These are phyloP conservation scores for Populus davidiana DNA, from an alignment of 345 rosid genomes.

Conservation along the genomic window DNA sequence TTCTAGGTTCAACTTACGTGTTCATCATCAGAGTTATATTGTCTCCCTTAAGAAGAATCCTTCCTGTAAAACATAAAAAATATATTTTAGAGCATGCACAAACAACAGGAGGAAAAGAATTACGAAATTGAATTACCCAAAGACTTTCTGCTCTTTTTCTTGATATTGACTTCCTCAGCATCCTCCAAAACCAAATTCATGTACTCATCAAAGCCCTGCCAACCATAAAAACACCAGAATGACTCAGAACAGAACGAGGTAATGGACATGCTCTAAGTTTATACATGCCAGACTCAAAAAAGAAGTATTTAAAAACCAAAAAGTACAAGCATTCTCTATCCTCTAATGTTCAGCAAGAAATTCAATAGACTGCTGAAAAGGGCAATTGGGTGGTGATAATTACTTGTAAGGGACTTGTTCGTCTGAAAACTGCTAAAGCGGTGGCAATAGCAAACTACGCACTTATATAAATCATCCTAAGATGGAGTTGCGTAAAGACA, in stretches of 20 bases:
- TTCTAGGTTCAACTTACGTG: slow-evolving; percentile 46
- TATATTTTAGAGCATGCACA: neutral
- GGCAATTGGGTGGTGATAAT: neutral
- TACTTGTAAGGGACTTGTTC: neutral
- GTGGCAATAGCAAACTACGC: neutral
- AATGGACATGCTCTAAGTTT: neutral
- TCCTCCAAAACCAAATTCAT: slow-evolving; percentile 96
- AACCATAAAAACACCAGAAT: slow-evolving; percentile 3
- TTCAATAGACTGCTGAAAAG: neutral
- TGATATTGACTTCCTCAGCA: slow-evolving; percentile 88
- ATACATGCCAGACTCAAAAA: neutral
- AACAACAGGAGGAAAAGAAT: neutral
- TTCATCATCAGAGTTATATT: slow-evolving; percentile 93
- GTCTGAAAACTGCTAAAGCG: neutral
- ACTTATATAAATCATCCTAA: neutral
- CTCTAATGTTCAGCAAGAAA: slow-evolving; percentile 6
- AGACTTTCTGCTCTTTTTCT: slow-evolving; percentile 80
- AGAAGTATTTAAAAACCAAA: neutral
- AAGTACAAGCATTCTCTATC: neutral
- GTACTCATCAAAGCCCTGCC: slow-evolving; percentile 93
- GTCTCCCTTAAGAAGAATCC: slow-evolving; percentile 89
- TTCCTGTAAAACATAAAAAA: slow-evolving; percentile 48
- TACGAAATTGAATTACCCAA: slow-evolving; percentile 45
- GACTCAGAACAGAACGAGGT: neutral
- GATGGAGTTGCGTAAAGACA: neutral